Conservation (phyloP, 352 stramenopile genomes). For the Globisporangium rhizosaccharum region DNA sequence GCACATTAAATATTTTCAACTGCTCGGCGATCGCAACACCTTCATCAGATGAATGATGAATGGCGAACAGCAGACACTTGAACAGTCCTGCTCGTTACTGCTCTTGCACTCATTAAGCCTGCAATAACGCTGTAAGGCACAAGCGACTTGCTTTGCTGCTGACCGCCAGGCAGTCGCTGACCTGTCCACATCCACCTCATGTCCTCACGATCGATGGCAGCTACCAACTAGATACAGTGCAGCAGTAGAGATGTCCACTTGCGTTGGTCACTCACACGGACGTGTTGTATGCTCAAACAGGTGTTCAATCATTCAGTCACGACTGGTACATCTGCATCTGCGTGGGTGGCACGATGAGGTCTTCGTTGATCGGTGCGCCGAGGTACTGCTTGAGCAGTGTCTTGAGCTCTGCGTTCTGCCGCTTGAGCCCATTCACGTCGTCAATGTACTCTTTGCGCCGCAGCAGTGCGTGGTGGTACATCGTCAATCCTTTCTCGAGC, state of each 20-base stretch:
- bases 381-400: slow-evolving; percentile 88
- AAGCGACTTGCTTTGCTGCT: too few relatives aligned
- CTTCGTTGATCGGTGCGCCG: slow-evolving; percentile 72
- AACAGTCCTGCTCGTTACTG: too few relatives aligned
- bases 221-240: too few relatives aligned
- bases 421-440: slow-evolving; percentile 68
- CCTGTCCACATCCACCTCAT: neutral
- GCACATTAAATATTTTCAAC: too few relatives aligned
- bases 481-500: slow-evolving; percentile 76
- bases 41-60: too few relatives aligned
- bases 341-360: slow-evolving; percentile 79
- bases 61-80: too few relatives aligned
- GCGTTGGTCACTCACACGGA: neutral
- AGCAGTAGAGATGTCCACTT: neutral
- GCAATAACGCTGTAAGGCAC: too few relatives aligned
- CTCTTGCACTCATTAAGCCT: too few relatives aligned
- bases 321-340: slow-evolving; percentile 76
- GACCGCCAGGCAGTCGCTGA: too few relatives aligned
- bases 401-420: slow-evolving; percentile 89
- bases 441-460: slow-evolving; percentile 78
- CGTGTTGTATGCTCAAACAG: neutral
- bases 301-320: neutral
- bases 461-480: slow-evolving; percentile 81
- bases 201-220: too few relatives aligned
- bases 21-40: neutral